Percentiles rank a stretch among this genome's conserved stretches.
These are phyloP conservation scores for Plasmodium coatneyi DNA, from an alignment of 169 alveolate species.

Conservation along the genomic window DNA sequence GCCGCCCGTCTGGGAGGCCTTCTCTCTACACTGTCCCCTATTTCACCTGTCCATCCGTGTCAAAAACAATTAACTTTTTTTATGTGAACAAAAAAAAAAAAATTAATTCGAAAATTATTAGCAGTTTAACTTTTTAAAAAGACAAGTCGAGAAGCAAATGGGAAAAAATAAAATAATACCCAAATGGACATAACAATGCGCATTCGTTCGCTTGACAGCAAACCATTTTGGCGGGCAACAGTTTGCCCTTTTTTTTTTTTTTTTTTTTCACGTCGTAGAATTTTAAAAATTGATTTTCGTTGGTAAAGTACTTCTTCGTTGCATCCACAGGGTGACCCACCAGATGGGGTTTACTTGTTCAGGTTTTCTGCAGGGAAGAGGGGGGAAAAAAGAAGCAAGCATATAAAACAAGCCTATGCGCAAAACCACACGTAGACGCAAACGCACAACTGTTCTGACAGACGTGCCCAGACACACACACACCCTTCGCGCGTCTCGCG, in stretches of 20 bases:
- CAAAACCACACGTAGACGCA: neutral
- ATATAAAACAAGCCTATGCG: neutral
- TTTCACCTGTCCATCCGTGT: neutral
- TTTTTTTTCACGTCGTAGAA: neutral
- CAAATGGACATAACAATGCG: neutral
- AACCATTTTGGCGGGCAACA: neutral
- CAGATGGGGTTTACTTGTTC: constrained; percentile 6
- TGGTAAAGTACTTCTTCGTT: neutral
- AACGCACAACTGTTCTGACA: neutral
- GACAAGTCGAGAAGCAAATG: neutral
- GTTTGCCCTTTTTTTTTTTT: neutral
- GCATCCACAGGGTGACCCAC: neutral
- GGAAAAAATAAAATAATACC: neutral
- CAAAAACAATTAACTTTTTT: neutral
- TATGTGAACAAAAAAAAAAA: neutral
- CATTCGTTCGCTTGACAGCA: neutral
- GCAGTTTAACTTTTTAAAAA: neutral
- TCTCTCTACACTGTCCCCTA: neutral
- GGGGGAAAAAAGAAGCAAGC: neutral
- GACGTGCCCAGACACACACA: neutral
- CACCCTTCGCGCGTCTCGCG: neutral
- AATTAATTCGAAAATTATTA: neutral
- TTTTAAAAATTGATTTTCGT: neutral
- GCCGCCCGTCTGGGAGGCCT: neutral
- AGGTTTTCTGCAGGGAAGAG: neutral